Evolutionary conservation across 352 stramenopile genomes (phyloP).

Genomic region (Globisporangium solare): DNA sequence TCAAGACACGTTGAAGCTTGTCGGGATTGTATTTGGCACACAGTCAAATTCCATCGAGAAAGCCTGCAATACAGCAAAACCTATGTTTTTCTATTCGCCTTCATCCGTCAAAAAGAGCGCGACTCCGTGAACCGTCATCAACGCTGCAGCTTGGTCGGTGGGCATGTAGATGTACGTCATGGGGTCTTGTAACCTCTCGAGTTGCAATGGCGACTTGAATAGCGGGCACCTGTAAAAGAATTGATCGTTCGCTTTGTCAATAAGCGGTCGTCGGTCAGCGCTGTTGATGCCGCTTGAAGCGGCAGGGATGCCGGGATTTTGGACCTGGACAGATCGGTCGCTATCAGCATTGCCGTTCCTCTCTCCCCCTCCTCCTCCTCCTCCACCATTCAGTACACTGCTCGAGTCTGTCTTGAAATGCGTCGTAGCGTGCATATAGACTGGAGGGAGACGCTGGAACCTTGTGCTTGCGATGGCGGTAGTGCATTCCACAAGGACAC

Average conservation of each 20-base stretch:
- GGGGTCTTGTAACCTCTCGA: conserved; percentile 22
- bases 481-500: conserved; percentile 10
- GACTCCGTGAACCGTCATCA: conserved; percentile 27
- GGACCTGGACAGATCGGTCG: conserved; percentile 3
- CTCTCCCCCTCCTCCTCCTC: too few relatives aligned
- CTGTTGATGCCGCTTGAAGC: not conserved
- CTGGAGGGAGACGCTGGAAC: conserved; percentile 21
- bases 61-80: too few relatives aligned
- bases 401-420: conserved; percentile 18
- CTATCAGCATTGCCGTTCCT: conserved; percentile 7
- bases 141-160: conserved; percentile 19
- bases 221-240: conserved; percentile 44
- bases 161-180: conserved; percentile 36
- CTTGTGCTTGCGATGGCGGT: not conserved
- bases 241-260: not conserved
- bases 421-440: conserved; percentile 25
- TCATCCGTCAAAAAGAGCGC: conserved; percentile 32
- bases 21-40: too few relatives aligned
- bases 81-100: not conserved
- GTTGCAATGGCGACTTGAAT: conserved; percentile 24
- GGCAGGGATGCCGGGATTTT: not conserved
- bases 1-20: too few relatives aligned
- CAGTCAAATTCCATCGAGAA: too few relatives aligned
- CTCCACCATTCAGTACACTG: conserved; percentile 1
- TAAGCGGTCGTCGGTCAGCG: not conserved